phyloP scores from a whole-genome alignment of 768 basidiomycete species.

The Suillus weaverae region DNA sequence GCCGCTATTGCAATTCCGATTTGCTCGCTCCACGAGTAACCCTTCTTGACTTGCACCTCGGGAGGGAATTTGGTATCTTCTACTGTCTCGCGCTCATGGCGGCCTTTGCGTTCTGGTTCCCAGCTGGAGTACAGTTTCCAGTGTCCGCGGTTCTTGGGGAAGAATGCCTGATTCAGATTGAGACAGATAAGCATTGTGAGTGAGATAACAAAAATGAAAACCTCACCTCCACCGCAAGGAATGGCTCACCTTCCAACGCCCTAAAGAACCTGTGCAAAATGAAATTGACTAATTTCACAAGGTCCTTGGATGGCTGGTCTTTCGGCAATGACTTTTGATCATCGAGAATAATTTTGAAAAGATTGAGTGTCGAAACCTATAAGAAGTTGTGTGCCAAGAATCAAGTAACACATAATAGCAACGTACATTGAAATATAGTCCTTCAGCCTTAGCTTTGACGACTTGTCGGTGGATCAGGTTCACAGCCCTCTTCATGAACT shows the following conservation, averaged over 20 bases:
- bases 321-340: conserved; percentile 79
- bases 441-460: conserved; percentile 89
- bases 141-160: conserved; percentile 82
- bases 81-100: conserved; percentile 29
- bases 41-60: conserved; percentile 83
- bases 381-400: conserved; percentile 14
- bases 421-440: conserved; percentile 89
- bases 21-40: conserved; percentile 87
- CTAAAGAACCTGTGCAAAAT: conserved; percentile 95
- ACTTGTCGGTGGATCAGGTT: conserved; percentile 88
- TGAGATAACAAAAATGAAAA: conserved; percentile 29
- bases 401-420: background rate
- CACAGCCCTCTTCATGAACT: conserved; percentile 90
- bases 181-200: conserved; percentile 22
- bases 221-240: conserved; percentile 85
- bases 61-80: conserved; percentile 48
- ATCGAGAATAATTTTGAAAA: conserved; percentile 86
- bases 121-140: conserved; percentile 87
- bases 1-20: conserved; percentile 81
- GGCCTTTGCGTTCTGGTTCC: conserved; percentile 53
- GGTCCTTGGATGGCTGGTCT: conserved; percentile 79
- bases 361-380: conserved; percentile 84
- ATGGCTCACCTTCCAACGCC: conserved; percentile 75
- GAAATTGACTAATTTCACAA: conserved; percentile 80
- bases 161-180: conserved; percentile 61